A percentile compares a stretch with the other conserved stretches of the same genome.
Conservation (phyloP, 2,329 filamentous ascomycete genomes). For the Fonsecaea nubica region DNA sequence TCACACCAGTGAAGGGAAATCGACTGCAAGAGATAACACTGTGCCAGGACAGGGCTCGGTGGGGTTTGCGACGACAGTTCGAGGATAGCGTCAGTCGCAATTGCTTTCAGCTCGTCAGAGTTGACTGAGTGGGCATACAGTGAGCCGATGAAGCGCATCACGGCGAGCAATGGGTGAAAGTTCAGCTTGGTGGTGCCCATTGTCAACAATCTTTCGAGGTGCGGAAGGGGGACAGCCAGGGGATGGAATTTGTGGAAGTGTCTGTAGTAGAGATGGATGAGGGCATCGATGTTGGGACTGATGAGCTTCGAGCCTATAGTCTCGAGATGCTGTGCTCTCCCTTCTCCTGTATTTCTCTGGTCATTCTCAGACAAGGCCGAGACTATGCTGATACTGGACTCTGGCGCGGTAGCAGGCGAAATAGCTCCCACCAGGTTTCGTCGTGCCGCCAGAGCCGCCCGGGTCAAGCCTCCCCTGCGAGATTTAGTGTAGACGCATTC, state of each 20-base stretch:
- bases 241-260: conserved; percentile 45
- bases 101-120: background rate
- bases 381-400: too few species aligned
- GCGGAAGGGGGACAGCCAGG: conserved; percentile 40
- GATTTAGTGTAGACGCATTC: conserved; percentile 58
- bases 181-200: conserved; percentile 22
- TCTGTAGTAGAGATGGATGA: conserved; percentile 42
- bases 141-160: conserved; percentile 44
- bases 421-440: conserved; percentile 37
- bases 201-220: conserved; percentile 31
- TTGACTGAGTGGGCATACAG: conserved; percentile 27
- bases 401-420: conserved; percentile 16
- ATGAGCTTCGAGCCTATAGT: background rate
- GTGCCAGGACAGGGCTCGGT: conserved; percentile 62
- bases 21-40: conserved; percentile 77
- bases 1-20: conserved; percentile 80
- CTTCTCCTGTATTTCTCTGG: background rate
- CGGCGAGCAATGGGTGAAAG: conserved; percentile 40
- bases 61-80: conserved; percentile 7
- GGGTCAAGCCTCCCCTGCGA: conserved; percentile 49
- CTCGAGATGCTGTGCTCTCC: background rate
- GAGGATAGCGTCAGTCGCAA: background rate
- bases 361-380: background rate
- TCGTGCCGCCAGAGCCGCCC: conserved; percentile 33
- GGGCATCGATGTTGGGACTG: conserved; percentile 12